Evolutionary conservation across 257 asterid species (phyloP).

Genomic region (Eucommia ulmoides): DNA sequence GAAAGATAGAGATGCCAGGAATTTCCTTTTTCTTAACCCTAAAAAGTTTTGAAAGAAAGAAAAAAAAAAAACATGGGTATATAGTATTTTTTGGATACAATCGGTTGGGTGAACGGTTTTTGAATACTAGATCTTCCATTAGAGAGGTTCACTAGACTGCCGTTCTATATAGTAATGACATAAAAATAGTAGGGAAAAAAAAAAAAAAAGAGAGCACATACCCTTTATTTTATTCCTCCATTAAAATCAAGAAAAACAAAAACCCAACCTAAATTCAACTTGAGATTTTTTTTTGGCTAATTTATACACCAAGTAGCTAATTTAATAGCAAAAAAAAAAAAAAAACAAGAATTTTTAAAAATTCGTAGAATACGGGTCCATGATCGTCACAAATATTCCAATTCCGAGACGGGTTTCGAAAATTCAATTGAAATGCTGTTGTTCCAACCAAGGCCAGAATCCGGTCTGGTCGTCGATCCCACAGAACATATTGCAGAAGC

Average conservation of each 20-base stretch:
- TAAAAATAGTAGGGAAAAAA: too few species aligned
- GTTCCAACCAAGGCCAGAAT: conserved; percentile 98
- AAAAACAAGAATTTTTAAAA: not conserved
- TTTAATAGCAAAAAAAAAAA: too few species aligned
- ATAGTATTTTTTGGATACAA: too few species aligned
- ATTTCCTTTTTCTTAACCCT: not conserved
- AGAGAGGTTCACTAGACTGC: too few species aligned
- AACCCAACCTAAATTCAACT: not conserved
- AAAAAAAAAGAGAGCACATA: not conserved
- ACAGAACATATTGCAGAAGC: conserved; percentile 70
- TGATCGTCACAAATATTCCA: not conserved
- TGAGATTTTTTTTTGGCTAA: not conserved
- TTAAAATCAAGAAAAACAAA: not conserved
- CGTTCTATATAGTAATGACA: too few species aligned
- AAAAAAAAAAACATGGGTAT: not conserved
- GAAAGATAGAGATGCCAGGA: too few species aligned
- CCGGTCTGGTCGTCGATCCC: conserved; percentile 87
- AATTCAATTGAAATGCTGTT: conserved; percentile 53
- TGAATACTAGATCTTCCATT: too few species aligned
- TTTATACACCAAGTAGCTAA: conserved; percentile 1
- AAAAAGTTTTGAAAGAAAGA: not conserved
- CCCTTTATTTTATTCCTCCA: not conserved
- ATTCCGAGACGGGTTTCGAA: not conserved
- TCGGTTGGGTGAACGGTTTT: too few species aligned
- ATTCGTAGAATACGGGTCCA: not conserved